A percentile compares a stretch with the other conserved stretches of the same genome.
phyloP scores from a whole-genome alignment of 441 rosid genomes.

The Croton setiger region DNA sequence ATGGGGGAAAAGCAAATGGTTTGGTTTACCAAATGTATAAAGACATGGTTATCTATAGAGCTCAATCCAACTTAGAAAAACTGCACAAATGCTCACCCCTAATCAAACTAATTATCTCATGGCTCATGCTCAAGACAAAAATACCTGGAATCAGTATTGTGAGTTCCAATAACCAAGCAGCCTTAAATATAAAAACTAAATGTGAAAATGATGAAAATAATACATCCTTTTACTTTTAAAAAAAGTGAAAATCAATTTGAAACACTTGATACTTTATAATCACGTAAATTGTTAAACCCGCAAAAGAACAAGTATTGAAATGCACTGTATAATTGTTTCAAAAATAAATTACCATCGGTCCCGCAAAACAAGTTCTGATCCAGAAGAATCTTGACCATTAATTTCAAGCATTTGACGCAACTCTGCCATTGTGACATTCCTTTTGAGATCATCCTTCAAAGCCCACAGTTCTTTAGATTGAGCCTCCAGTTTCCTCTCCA shows the following conservation, averaged over 20 bases:
- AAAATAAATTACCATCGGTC: slow-evolving; percentile 64
- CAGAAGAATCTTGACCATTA: slow-evolving; percentile 75
- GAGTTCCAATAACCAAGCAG: background rate
- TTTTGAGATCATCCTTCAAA: slow-evolving; percentile 82
- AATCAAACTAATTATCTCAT: slow-evolving; percentile 4
- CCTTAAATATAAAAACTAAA: background rate
- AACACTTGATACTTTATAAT: background rate
- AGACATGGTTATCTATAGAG: too few relatives aligned
- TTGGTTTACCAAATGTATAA: too few relatives aligned
- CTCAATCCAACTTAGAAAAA: too few relatives aligned
- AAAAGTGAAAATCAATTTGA: slow-evolving; percentile 1
- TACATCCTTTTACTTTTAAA: slow-evolving; percentile 1
- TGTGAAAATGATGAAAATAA: background rate
- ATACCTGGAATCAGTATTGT: background rate
- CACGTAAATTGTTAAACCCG: background rate
- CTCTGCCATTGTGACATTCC: slow-evolving; percentile 67
- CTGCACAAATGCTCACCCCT: background rate
- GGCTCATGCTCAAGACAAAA: background rate
- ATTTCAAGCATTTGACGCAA: slow-evolving; percentile 77
- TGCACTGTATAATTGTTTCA: background rate
- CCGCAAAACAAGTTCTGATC: slow-evolving; percentile 85
- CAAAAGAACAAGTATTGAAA: background rate
- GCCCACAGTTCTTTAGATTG: slow-evolving; percentile 87
- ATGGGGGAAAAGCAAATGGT: too few relatives aligned
- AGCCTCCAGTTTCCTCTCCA: slow-evolving; percentile 62